Conservation (phyloP, 768 basidiomycete species). For the Psilocybe sp. region DNA sequence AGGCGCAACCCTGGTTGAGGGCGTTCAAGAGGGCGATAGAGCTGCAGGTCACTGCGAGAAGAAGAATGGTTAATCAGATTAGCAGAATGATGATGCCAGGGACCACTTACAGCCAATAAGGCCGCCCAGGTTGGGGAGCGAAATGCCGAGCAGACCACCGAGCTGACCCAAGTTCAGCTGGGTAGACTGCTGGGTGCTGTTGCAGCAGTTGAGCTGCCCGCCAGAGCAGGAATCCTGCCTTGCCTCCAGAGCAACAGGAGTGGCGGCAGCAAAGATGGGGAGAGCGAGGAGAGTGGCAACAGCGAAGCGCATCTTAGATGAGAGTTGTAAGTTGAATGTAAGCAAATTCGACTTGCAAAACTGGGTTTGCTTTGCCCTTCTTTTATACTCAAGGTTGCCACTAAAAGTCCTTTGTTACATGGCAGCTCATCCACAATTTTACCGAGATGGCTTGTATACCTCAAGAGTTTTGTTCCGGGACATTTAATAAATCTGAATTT, state of each 20-base stretch:
- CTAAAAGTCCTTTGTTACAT: no score
- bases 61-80: not conserved
- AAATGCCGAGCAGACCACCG: slow-evolving; percentile 9
- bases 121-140: slow-evolving; percentile 7
- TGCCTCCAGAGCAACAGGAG: slow-evolving; percentile 1
- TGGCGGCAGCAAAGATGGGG: slow-evolving; percentile 12
- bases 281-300: slow-evolving; percentile 8
- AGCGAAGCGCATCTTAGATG: slow-evolving; percentile 7
- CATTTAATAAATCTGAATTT: no score
- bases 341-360: not conserved
- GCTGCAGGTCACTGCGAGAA: slow-evolving; percentile 1
- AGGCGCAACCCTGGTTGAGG: slow-evolving; percentile 3
- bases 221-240: slow-evolving; percentile 4
- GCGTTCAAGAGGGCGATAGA: not conserved
- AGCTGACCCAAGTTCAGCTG: slow-evolving; percentile 8
- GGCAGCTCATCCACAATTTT: no score
- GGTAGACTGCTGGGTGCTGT: not conserved
- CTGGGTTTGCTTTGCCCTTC: no score
- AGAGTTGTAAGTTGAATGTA: not conserved
- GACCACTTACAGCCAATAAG: slow-evolving; percentile 9
- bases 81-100: not conserved
- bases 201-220: not conserved
- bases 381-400: no score
- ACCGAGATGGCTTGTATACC: no score
- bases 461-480: no score